Conservation (phyloP, 208 protist genomes). For the Trypanosoma lewisi region DNA sequence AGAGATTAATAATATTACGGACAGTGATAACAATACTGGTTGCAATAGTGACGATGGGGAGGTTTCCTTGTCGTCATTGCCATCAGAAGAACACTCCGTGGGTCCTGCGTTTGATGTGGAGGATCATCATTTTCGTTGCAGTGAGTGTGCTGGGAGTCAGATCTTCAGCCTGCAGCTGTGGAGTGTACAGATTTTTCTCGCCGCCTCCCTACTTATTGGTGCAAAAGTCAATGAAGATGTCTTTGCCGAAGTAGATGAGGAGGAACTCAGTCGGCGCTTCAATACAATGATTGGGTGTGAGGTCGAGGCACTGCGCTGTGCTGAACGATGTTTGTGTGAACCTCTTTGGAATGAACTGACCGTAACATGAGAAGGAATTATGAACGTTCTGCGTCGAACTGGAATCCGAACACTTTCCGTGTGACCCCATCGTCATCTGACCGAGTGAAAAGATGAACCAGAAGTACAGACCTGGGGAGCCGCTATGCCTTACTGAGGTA, state of each 20-base stretch:
- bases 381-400: slow-evolving; percentile 31
- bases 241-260: slow-evolving; percentile 18
- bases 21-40: background rate
- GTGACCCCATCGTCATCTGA: background rate
- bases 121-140: slow-evolving; percentile 24
- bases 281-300: slow-evolving; percentile 18
- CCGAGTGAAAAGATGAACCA: background rate
- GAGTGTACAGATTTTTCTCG: slow-evolving; percentile 39
- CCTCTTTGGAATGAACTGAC: slow-evolving; percentile 31
- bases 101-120: slow-evolving; percentile 26
- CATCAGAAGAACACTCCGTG: slow-evolving; percentile 14
- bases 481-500: too few relatives aligned
- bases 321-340: slow-evolving; percentile 41
- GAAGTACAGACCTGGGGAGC: too few relatives aligned
- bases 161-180: slow-evolving; percentile 42
- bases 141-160: slow-evolving; percentile 18
- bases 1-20: too few relatives aligned
- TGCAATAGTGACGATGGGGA: background rate
- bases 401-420: slow-evolving; percentile 9
- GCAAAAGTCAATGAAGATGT: slow-evolving; percentile 37
- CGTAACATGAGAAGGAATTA: slow-evolving; percentile 26
- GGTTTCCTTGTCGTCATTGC: slow-evolving; percentile 5
- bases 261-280: slow-evolving; percentile 10
- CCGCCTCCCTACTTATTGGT: slow-evolving; percentile 39
- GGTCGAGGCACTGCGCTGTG: slow-evolving; percentile 25